phyloP scores from a whole-genome alignment of 495 filamentous ascomycete genomes.

The Aspergillus cavernicola region DNA sequence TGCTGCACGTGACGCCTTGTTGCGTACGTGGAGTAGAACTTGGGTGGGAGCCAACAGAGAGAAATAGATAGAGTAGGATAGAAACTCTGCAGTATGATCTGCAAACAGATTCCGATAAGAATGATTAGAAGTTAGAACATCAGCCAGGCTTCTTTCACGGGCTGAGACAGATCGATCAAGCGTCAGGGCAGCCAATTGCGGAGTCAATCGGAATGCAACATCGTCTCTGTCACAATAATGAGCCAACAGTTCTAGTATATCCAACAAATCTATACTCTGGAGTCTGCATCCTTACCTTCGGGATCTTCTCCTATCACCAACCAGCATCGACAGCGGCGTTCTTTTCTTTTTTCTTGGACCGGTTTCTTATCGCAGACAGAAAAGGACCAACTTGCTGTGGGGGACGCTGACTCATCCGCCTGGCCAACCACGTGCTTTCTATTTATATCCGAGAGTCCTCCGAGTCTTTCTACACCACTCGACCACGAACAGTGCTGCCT shows the following conservation, averaged over 20 bases:
- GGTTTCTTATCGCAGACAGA: slow-evolving; percentile 14
- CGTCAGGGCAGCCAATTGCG: slow-evolving; percentile 9
- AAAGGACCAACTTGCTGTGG: slow-evolving; percentile 5
- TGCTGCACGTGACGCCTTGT: background rate
- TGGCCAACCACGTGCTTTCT: slow-evolving; percentile 20
- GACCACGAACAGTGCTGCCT: background rate
- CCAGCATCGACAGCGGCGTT: slow-evolving; percentile 1
- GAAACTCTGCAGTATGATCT: slow-evolving; percentile 3
- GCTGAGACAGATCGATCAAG: background rate
- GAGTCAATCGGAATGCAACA: slow-evolving; percentile 10
- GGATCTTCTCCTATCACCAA: background rate
- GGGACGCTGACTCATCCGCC: slow-evolving; percentile 16
- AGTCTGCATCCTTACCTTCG: background rate
- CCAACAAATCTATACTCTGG: no score
- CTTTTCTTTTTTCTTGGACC: slow-evolving; percentile 10
- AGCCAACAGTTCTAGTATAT: background rate
- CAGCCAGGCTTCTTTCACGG: background rate
- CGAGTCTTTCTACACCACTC: background rate
- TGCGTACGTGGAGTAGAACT: background rate
- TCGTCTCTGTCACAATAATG: background rate
- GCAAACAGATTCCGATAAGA: background rate
- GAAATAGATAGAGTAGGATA: background rate
- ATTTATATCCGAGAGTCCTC: slow-evolving; percentile 14
- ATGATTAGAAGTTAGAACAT: slow-evolving; percentile 1
- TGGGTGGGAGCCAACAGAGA: background rate